A percentile compares a stretch with the other conserved stretches of the same genome.
Conservation (phyloP, 169 alveolate species). For the Plasmodium malariae region DNA sequence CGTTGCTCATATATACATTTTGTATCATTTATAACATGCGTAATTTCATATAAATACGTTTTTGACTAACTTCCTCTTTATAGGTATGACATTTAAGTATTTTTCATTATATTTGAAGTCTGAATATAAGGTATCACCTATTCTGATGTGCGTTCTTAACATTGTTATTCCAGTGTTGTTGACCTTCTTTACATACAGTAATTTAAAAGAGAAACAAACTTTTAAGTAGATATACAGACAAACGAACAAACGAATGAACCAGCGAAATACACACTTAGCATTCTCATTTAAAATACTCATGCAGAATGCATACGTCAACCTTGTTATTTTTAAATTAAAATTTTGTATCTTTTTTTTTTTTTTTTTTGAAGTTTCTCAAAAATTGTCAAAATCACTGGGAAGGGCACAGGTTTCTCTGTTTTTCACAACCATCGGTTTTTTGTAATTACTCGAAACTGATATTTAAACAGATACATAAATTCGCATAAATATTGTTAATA, state of each 20-base stretch:
- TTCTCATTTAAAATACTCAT: no score
- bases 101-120: conserved; percentile 60
- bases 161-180: conserved; percentile 54
- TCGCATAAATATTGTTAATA: no score
- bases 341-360: background rate
- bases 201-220: background rate
- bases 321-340: background rate
- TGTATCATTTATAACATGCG: background rate
- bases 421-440: conserved; percentile 62
- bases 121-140: conserved; percentile 67
- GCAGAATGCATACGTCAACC: no score
- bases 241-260: background rate
- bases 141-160: conserved; percentile 55
- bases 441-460: conserved; percentile 44
- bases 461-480: no score
- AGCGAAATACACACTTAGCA: background rate
- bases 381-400: conserved; percentile 65
- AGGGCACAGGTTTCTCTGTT: conserved; percentile 73
- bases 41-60: background rate
- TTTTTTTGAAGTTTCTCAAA: conserved; percentile 38
- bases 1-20: background rate
- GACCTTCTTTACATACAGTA: conserved; percentile 61
- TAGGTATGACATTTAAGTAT: conserved; percentile 72
- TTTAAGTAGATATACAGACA: no score
- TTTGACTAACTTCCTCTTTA: background rate